Conservation (phyloP, 2,329 filamentous ascomycete genomes). For the Talaromyces sp. region DNA sequence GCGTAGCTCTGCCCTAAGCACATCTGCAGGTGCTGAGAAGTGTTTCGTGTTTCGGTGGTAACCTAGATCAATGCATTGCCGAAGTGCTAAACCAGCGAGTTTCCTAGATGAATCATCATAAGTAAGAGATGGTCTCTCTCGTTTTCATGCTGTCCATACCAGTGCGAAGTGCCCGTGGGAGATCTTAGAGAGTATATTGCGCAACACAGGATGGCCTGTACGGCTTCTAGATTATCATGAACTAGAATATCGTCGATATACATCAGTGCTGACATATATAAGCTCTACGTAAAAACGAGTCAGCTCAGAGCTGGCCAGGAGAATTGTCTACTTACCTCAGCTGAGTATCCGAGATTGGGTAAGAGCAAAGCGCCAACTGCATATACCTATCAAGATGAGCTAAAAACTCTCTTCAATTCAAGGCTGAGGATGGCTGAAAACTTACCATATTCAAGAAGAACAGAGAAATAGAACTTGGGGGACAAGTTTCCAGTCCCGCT, state of each 20-base stretch:
- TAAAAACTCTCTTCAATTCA: background rate
- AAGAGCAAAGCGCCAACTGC: constrained; percentile 25
- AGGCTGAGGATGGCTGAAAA: background rate
- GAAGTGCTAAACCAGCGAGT: constrained; percentile 30
- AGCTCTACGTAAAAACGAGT: constrained; percentile 9
- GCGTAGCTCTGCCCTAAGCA: constrained; percentile 24
- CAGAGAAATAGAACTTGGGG: constrained; percentile 14
- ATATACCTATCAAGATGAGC: constrained; percentile 22
- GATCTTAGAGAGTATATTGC: constrained; percentile 29
- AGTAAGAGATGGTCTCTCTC: background rate
- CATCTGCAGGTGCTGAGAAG: background rate
- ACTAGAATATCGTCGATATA: constrained; percentile 21
- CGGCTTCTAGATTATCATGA: constrained; percentile 30
- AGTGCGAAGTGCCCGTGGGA: constrained; percentile 26
- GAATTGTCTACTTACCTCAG: constrained; percentile 19
- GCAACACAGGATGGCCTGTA: constrained; percentile 34
- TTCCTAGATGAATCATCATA: constrained; percentile 23
- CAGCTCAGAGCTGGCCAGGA: background rate
- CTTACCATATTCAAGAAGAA: constrained; percentile 27
- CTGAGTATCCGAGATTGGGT: constrained; percentile 17
- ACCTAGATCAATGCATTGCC: constrained; percentile 35
- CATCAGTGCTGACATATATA: constrained; percentile 21
- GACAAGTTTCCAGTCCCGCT: background rate
- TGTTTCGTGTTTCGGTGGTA: constrained; percentile 28
- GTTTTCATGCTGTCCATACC: constrained; percentile 21